Evolutionary conservation across 768 basidiomycete species (phyloP), one percentile per base, ranked within the genome.

Genomic region (Austroboletus festivus): DNA sequence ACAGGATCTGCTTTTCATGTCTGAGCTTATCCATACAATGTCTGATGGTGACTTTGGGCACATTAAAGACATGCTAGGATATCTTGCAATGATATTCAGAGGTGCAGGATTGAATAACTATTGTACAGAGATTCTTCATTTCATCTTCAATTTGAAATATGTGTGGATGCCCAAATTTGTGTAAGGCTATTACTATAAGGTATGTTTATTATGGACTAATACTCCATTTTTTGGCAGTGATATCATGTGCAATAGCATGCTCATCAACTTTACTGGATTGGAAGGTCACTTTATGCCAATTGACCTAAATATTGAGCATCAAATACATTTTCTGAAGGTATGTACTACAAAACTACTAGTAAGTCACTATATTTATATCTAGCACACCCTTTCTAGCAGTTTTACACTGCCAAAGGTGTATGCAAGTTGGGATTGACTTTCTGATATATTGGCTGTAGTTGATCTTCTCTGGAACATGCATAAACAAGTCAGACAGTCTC

Each of bases 241-340:
- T 31, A 67, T 74, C 0, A 69, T 72, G 59, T 54, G 61, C 0
- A 69, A 73, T 42, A 67, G 59, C 20, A 66, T 68, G 62, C 52
- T 74, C 1, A 45, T 72, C 15, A 71, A 72, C 34, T 22, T 59
- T 0, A 61, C 63, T 0, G 70, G 72, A 0, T 44, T 66, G 1
- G 48, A 61, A 7, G 68, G 69, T 1, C 68, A 71, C 43, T 58
- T 48, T 2, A 73, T 73, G 69, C 52, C 50, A 0, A 58, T 71
- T 11, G 67, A 73, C 35, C 9, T 68, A 2, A 73, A 74, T 41
- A 71, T 73, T 1, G 66, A 73, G 31, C 71, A 74, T 48, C 38
- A 64, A 0, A 71, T 72, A 37, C 40, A 60, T 0, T 61, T 67
- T 46, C 37, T 71, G 0, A 73, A 71, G 67, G 66, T 67, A 9